Base-by-base conservation (phyloP, 805 yeast species). In the Lipomyces oligophaga region DNA sequence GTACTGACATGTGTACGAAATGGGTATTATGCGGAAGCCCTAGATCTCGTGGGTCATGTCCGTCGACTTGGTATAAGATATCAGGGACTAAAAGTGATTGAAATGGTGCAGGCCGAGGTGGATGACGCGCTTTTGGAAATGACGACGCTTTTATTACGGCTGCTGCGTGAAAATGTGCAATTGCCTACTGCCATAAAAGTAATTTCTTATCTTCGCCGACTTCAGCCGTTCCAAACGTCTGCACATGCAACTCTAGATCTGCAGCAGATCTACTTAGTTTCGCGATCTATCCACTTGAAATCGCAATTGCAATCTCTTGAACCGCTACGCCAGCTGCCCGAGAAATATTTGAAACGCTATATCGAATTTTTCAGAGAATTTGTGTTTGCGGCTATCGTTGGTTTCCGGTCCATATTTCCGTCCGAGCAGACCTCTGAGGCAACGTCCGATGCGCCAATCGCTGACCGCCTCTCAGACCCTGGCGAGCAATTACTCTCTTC, bases 11-110 rank as follows among this genome's bases (percentile, higher is more conserved):
- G 97, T 65, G 85, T 89, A 8, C 73, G 78, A 38, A 82, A 83
- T 38, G 96, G 96, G 0, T 85, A 84, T 60, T 93, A 89, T 61
- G 83, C 87, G 27, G 95, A 88, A 60, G 88, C 96, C 7, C 74
- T 90, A 28, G 95, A 90, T 62, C 76, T 90, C 11, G 83, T 88
- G 10, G 75, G 83, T 25, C 80, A 85, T 58, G 79, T 84, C 0
- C 75, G 81, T 52, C 73, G 94, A 44, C 69, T 93, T 20, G 69
- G 75, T 0, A 77, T 80, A 15, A 72, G 94, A 48, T 89, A 82
- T 63, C 85, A 88, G 5, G 74, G 75, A 34, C 65, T 81, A 6
- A 63, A 67, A 1, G 59, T 83, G 1, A 75, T 86, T 28, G 68
- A 65, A 16, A 66, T 71, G 32, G 76, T 85, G 32, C 77, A 75